These are phyloP conservation scores for Linum lewisii DNA, from an alignment of 345 rosid genomes.

Conservation along the genomic window DNA sequence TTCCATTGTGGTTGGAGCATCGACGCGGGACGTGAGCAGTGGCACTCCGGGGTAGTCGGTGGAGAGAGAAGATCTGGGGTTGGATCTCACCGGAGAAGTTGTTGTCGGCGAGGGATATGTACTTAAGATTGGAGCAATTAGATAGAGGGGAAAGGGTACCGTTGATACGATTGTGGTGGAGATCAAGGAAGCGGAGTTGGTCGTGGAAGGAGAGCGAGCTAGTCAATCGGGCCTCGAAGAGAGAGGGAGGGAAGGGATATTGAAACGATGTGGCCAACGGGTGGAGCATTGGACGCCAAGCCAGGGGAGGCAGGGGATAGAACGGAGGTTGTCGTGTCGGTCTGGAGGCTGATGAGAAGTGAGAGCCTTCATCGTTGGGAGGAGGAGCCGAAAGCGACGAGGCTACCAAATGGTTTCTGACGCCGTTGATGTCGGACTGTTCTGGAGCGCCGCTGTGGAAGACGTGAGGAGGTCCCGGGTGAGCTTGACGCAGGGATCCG, in stretches of 20 bases:
- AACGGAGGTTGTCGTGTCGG: slow-evolving; percentile 65
- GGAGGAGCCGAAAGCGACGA: slow-evolving; percentile 24
- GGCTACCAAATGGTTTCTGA: slow-evolving; percentile 81
- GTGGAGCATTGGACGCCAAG: slow-evolving; percentile 74
- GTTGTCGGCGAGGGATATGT: slow-evolving; percentile 59
- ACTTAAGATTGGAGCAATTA: slow-evolving; percentile 63
- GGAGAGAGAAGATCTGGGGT: slow-evolving; percentile 41
- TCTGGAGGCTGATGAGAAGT: slow-evolving; percentile 64
- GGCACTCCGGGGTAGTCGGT: slow-evolving; percentile 51
- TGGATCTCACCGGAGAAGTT: slow-evolving; percentile 76
- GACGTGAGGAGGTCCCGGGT: slow-evolving; percentile 68
- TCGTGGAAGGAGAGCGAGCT: slow-evolving; percentile 55
- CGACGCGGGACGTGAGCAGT: too few species aligned
- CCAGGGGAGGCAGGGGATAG: slow-evolving; percentile 62
- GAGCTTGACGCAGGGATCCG: too few species aligned
- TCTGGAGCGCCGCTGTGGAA: slow-evolving; percentile 54
- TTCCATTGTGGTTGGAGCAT: too few species aligned
- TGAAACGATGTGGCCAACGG: slow-evolving; percentile 28
- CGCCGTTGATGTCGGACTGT: slow-evolving; percentile 59
- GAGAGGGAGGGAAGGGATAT: slow-evolving; percentile 62
- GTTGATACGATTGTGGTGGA: slow-evolving; percentile 79
- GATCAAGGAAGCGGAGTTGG: slow-evolving; percentile 80
- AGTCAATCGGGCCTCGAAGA: slow-evolving; percentile 61
- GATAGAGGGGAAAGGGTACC: slow-evolving; percentile 49
- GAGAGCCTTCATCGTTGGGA: slow-evolving; percentile 54